A percentile compares a stretch with the other conserved stretches of the same genome.
Conservation (phyloP, 1,139 yeast genomes). For the Saccharomyces hybrid region DNA sequence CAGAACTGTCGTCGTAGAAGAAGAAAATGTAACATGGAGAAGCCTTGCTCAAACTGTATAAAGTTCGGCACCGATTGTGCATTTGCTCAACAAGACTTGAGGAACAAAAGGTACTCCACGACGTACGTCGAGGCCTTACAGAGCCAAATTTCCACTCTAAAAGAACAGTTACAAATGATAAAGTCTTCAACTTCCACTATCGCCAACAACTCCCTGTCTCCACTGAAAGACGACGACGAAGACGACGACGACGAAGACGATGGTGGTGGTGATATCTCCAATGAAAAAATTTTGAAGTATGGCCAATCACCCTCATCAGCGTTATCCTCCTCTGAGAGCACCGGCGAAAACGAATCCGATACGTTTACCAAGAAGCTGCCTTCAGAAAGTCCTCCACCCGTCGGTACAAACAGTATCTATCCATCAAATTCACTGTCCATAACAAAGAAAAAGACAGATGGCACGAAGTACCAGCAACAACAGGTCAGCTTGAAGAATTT, state of each 20-base stretch:
- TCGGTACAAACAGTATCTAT: slow-evolving; percentile 20
- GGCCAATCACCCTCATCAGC: slow-evolving; percentile 5
- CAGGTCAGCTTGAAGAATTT: slow-evolving; percentile 44
- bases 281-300: not conserved
- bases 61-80: slow-evolving; percentile 42
- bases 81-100: slow-evolving; percentile 39
- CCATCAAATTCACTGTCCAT: slow-evolving; percentile 25
- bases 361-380: slow-evolving; percentile 1
- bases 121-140: slow-evolving; percentile 38
- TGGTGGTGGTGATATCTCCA: not conserved
- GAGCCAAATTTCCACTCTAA: slow-evolving; percentile 6
- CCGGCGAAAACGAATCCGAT: slow-evolving; percentile 1
- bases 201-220: not conserved
- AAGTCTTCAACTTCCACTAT: not conserved
- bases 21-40: slow-evolving; percentile 42
- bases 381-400: slow-evolving; percentile 1
- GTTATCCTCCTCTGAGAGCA: not conserved
- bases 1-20: slow-evolving; percentile 46
- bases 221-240: not conserved
- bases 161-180: not conserved
- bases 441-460: slow-evolving; percentile 8
- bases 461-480: slow-evolving; percentile 19
- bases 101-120: slow-evolving; percentile 43
- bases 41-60: slow-evolving; percentile 44
- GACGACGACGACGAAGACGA: not conserved